Base-by-base conservation (phyloP, 83 land plant species). In the Diphasiastrum complanatum region DNA sequence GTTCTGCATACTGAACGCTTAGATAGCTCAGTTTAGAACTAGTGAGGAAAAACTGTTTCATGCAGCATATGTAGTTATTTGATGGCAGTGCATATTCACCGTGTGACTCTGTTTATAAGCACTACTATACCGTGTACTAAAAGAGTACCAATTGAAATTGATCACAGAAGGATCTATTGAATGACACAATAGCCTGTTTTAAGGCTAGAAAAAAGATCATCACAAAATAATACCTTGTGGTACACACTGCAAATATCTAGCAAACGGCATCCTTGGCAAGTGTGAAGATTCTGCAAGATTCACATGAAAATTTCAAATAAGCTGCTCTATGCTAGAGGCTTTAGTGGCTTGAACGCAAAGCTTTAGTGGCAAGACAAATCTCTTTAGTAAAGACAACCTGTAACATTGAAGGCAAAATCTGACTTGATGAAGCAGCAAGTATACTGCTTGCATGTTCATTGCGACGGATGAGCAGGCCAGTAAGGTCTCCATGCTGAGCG, bases 141-240 rank as follows among this genome's bases (percentile, higher is more conserved):
- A n/a, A n/a, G n/a, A n/a, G n/a, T n/a, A n/a, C n/a, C n/a, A n/a
- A n/a, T n/a, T n/a, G n/a, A n/a, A n/a, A n/a, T n/a, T n/a, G n/a
- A n/a, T n/a, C n/a, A n/a, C n/a, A n/a, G n/a, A n/a, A n/a, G n/a
- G n/a, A n/a, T n/a, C n/a, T n/a, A n/a, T n/a, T n/a, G n/a, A n/a
- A n/a, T n/a, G n/a, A n/a, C n/a, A n/a, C n/a, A n/a, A n/a, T n/a
- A n/a, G n/a, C n/a, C n/a, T n/a, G n/a, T n/a, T n/a, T n/a, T n/a
- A n/a, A n/a, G n/a, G n/a, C n/a, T n/a, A n/a, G n/a, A n/a, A n/a
- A n/a, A n/a, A n/a, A n/a, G n/a, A n/a, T n/a, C n/a, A n/a, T n/a
- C n/a, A n/a, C n/a, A n/a, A n/a, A n/a, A n/a, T n/a, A 11, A 23
- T 78, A 89, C 96, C 96, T 90, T 90, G 49, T 90, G 96, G 65